Evolutionary conservation across 23 red algal species (phyloP).

Genomic region (Agarophyton chilense): DNA sequence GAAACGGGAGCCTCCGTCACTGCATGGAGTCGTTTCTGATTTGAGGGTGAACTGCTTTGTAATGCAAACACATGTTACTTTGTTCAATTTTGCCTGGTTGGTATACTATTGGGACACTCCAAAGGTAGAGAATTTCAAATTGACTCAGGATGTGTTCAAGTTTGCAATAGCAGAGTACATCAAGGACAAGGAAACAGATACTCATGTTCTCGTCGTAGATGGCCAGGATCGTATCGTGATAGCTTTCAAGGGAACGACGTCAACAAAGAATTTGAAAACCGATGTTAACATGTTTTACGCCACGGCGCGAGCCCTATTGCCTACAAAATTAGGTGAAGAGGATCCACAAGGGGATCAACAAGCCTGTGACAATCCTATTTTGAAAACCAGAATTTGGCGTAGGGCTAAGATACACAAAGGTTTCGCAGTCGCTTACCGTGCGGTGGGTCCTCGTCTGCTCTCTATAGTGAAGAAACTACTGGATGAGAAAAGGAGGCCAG

Average conservation of each 20-base stretch:
- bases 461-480: slow-evolving; percentile 53
- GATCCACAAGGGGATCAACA: slow-evolving; percentile 43
- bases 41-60: slow-evolving; percentile 80
- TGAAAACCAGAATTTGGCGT: slow-evolving; percentile 50
- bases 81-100: slow-evolving; percentile 91
- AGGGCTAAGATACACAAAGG: slow-evolving; percentile 78
- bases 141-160: slow-evolving; percentile 71
- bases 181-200: slow-evolving; percentile 80
- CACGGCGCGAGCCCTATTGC: slow-evolving; percentile 62
- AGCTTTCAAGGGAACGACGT: slow-evolving; percentile 86
- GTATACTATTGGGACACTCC: slow-evolving; percentile 87
- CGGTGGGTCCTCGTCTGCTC: slow-evolving; percentile 49
- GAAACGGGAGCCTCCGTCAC: slow-evolving; percentile 69
- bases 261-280: slow-evolving; percentile 82
- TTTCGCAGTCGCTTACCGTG: slow-evolving; percentile 71
- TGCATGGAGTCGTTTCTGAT: slow-evolving; percentile 71
- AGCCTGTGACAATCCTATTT: slow-evolving; percentile 34
- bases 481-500: slow-evolving; percentile 68
- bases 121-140: slow-evolving; percentile 82
- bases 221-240: slow-evolving; percentile 85
- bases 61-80: slow-evolving; percentile 83
- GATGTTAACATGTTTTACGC: slow-evolving; percentile 81
- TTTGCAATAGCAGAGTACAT: slow-evolving; percentile 67
- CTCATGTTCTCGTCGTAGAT: slow-evolving; percentile 80
- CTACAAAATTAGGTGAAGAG: slow-evolving; percentile 62